A percentile compares a stretch with the other conserved stretches of the same genome.
Conservation (phyloP, 805 yeast species). For the Starmera pachycereana region DNA sequence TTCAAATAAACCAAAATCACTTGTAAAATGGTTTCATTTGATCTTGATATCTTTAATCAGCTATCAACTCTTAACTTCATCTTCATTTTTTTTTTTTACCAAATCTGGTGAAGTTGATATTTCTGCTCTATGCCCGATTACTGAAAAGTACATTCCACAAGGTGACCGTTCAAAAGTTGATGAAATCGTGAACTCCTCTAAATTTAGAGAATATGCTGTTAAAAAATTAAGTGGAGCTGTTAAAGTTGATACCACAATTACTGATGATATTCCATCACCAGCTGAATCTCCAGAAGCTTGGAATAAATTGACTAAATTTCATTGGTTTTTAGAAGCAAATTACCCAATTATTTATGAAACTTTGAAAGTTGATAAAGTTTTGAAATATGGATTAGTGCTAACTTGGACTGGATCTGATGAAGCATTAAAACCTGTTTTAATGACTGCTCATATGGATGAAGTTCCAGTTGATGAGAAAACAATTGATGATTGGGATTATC, state of each 20-base stretch:
- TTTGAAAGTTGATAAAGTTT: constrained; percentile 44
- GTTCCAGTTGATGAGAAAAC: constrained; percentile 65
- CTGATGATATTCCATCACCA: constrained; percentile 31
- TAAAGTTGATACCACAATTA: constrained; percentile 39
- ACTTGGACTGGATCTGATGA: constrained; percentile 49
- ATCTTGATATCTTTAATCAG: too few species aligned
- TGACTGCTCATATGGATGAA: constrained; percentile 74
- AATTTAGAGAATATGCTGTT: constrained; percentile 27
- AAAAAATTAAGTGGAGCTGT: constrained; percentile 37
- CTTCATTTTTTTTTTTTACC: too few species aligned
- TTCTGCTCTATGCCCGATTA: constrained; percentile 12
- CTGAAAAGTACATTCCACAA: constrained; percentile 13
- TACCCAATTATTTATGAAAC: constrained; percentile 44
- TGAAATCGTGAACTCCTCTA: constrained; percentile 23
- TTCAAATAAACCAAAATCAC: too few species aligned
- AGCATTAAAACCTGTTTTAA: constrained; percentile 49
- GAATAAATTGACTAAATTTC: constrained; percentile 29
- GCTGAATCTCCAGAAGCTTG: constrained; percentile 29
- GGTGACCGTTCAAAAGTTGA: constrained; percentile 23
- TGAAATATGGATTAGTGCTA: constrained; percentile 51
- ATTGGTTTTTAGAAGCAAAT: constrained; percentile 37
- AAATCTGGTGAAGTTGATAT: not conserved
- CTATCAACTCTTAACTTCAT: too few species aligned
- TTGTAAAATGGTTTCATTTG: too few species aligned
- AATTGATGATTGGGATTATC: constrained; percentile 46